phyloP scores from a whole-genome alignment of 495 filamentous ascomycete genomes.

The Cladorrhinum samala region DNA sequence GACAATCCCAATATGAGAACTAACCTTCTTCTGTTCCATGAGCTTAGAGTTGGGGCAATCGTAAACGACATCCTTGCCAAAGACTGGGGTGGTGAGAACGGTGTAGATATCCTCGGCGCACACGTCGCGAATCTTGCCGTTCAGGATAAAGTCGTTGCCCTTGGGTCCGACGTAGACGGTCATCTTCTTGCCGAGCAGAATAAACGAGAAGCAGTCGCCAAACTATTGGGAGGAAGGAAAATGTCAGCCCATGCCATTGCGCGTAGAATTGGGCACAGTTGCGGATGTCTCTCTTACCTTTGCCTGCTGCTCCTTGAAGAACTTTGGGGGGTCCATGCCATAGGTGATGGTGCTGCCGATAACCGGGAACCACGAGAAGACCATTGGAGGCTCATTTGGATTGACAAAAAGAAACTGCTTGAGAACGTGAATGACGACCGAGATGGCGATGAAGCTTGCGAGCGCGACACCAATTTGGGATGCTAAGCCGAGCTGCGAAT shows the following conservation, averaged over 20 bases:
- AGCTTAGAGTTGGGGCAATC: slow-evolving; percentile 78
- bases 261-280: background rate
- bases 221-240: slow-evolving; percentile 17
- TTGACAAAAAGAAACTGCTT: slow-evolving; percentile 64
- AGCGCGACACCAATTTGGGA: slow-evolving; percentile 42
- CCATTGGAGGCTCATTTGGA: slow-evolving; percentile 67
- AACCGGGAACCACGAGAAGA: slow-evolving; percentile 79
- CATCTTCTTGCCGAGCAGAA: slow-evolving; percentile 70
- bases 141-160: slow-evolving; percentile 83
- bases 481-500: slow-evolving; percentile 35
- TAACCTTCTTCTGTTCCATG: slow-evolving; percentile 41
- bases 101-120: slow-evolving; percentile 79
- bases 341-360: slow-evolving; percentile 74
- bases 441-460: slow-evolving; percentile 42
- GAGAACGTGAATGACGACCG: slow-evolving; percentile 60
- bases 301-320: slow-evolving; percentile 62
- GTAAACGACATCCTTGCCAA: slow-evolving; percentile 80
- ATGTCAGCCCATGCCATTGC: background rate
- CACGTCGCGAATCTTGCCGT: slow-evolving; percentile 76
- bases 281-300: slow-evolving; percentile 49
- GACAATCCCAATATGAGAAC: background rate
- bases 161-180: slow-evolving; percentile 70
- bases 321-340: slow-evolving; percentile 76
- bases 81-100: slow-evolving; percentile 77
- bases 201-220: slow-evolving; percentile 62